Evolutionary conservation across 2,329 filamentous ascomycete species (phyloP).

Genomic region (Aspergillus fructus): DNA sequence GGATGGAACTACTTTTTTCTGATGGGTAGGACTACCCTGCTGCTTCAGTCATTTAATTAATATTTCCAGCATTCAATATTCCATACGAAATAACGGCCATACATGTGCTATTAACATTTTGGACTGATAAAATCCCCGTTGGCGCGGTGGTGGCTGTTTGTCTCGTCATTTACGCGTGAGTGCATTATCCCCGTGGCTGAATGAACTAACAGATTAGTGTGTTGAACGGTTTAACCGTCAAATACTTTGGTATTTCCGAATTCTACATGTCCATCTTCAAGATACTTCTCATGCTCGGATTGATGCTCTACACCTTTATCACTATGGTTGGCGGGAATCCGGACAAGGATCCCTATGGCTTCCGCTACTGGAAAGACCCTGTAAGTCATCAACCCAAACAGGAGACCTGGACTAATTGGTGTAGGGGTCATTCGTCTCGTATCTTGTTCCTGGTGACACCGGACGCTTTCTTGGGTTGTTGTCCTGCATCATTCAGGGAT

Average conservation of each 20-base stretch:
- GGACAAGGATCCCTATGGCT: slow-evolving; percentile 65
- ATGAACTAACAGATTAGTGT: slow-evolving; percentile 11
- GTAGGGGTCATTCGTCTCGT: slow-evolving; percentile 60
- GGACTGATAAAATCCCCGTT: slow-evolving; percentile 39
- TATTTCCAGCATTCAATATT: slow-evolving; percentile 23
- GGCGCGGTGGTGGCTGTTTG: slow-evolving; percentile 38
- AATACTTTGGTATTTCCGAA: slow-evolving; percentile 47
- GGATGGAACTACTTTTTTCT: slow-evolving; percentile 30
- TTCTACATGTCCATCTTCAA: slow-evolving; percentile 49
- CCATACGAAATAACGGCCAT: slow-evolving; percentile 41
- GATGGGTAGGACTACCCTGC: slow-evolving; percentile 16
- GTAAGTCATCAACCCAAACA: slow-evolving; percentile 27
- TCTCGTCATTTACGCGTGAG: slow-evolving; percentile 40
- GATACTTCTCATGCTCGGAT: slow-evolving; percentile 32
- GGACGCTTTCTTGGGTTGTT: slow-evolving; percentile 55
- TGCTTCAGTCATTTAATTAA: neutral
- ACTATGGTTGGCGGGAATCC: slow-evolving; percentile 80
- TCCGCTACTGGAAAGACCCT: slow-evolving; percentile 62
- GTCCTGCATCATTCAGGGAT: slow-evolving; percentile 69
- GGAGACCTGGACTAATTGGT: neutral
- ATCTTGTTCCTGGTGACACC: slow-evolving; percentile 60
- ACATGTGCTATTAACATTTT: slow-evolving; percentile 39
- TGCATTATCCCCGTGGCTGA: neutral
- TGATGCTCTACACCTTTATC: slow-evolving; percentile 61
- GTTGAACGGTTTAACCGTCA: slow-evolving; percentile 45